Evolutionary conservation across 345 rosid genomes (phyloP).

Genomic region (Trapa incisa): DNA sequence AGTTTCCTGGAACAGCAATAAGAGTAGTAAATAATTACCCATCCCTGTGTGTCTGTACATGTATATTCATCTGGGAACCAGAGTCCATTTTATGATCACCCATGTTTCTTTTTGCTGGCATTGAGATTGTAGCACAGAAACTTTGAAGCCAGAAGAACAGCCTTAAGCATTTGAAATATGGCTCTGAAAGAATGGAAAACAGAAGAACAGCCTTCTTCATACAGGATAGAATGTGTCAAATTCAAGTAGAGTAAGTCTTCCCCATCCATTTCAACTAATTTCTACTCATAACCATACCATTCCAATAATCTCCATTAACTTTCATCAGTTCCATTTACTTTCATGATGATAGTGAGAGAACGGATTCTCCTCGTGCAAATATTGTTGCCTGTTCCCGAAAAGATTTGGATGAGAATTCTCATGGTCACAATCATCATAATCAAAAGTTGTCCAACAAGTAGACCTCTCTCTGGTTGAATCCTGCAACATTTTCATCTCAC

Average conservation of each 20-base stretch:
- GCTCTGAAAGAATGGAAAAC: too few relatives aligned
- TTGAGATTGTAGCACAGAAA: neutral
- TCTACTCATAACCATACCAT: neutral
- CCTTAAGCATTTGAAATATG: neutral
- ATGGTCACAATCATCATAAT: constrained; percentile 22
- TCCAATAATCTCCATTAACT: neutral
- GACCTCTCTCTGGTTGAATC: constrained; percentile 38
- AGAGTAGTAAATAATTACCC: neutral
- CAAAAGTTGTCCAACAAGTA: constrained; percentile 46
- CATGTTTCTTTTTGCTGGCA: neutral
- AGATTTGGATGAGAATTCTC: constrained; percentile 51
- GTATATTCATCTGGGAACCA: constrained; percentile 9
- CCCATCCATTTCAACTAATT: neutral
- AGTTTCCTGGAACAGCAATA: constrained; percentile 1
- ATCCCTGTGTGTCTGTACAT: constrained; percentile 14
- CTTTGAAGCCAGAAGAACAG: neutral
- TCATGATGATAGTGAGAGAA: neutral
- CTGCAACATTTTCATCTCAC: constrained; percentile 50
- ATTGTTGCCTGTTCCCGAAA: constrained; percentile 19
- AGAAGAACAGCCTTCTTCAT: constrained; percentile 25
- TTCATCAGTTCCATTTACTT: neutral
- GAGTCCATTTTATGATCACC: neutral
- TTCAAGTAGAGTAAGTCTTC: too few relatives aligned
- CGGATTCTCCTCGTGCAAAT: constrained; percentile 4
- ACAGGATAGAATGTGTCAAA: neutral